A percentile compares a stretch with the other conserved stretches of the same genome.
These are phyloP conservation scores for Colletotrichum sp. DNA, from an alignment of 2,329 filamentous ascomycete species.

Conservation along the genomic window DNA sequence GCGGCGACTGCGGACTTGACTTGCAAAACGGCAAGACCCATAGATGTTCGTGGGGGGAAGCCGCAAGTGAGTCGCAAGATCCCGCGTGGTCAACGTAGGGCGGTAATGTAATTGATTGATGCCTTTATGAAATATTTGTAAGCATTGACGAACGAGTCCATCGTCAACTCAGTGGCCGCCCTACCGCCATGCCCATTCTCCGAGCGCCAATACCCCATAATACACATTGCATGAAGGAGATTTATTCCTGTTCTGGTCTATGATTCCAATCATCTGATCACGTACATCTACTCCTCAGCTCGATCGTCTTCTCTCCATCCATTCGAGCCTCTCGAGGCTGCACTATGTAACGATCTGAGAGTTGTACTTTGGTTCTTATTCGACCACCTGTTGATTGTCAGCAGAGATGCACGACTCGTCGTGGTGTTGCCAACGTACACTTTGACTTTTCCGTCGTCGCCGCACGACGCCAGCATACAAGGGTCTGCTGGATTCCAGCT, in stretches of 20 bases:
- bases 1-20: not conserved
- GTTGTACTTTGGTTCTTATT: constrained; percentile 26
- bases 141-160: not conserved
- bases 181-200: not conserved
- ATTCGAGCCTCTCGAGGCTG: constrained; percentile 9
- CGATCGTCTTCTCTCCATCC: constrained; percentile 13
- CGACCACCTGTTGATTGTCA: constrained; percentile 26
- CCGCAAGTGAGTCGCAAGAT: not conserved
- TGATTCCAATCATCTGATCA: not conserved
- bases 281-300: not conserved
- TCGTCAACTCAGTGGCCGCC: not conserved
- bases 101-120: not conserved
- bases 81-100: not conserved
- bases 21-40: not conserved
- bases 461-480: constrained; percentile 86
- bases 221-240: constrained; percentile 6
- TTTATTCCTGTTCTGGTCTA: constrained; percentile 6
- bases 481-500: constrained; percentile 88
- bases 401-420: not conserved
- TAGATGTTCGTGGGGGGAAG: not conserved
- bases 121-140: not conserved
- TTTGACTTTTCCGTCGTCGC: constrained; percentile 84
- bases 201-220: constrained; percentile 1
- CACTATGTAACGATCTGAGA: constrained; percentile 22
- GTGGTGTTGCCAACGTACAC: constrained; percentile 66